Conservation (phyloP, 2,329 filamentous ascomycete species). For the Sarocladium strictum region DNA sequence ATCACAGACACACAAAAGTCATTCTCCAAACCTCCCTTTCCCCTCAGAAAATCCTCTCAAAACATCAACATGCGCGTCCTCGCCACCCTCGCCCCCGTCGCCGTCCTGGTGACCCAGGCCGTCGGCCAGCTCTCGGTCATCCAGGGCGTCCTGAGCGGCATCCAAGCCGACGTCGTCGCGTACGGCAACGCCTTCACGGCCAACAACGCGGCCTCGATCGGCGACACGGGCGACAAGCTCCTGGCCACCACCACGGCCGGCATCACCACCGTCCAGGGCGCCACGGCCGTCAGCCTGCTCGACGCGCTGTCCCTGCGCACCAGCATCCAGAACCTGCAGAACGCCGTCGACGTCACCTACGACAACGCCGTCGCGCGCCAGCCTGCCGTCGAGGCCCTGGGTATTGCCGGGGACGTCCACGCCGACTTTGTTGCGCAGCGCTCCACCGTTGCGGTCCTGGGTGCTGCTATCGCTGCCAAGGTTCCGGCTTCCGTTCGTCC, state of each 20-base stretch:
- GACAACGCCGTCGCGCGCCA: conserved; percentile 5
- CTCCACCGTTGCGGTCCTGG: background rate
- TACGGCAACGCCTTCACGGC: background rate
- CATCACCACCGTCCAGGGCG: background rate
- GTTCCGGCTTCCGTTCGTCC: background rate
- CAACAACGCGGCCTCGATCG: background rate
- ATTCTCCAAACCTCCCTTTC: no score
- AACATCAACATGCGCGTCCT: conserved; percentile 5
- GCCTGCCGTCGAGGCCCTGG: background rate
- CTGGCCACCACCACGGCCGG: background rate
- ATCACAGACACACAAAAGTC: no score
- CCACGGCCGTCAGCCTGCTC: background rate
- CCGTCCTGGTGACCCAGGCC: background rate
- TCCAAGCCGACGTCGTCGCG: background rate
- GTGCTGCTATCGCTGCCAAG: background rate
- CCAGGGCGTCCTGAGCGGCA: background rate
- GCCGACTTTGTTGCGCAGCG: background rate
- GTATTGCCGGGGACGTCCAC: background rate
- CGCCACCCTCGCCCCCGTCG: background rate
- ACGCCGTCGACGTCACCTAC: background rate
- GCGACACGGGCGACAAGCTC: background rate
- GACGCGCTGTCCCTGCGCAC: background rate
- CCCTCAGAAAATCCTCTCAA: background rate
- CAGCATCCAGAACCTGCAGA: background rate
- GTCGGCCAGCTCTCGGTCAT: background rate